Conservation (phyloP, 345 rosid genomes). For the Aquilaria malaccensis region DNA sequence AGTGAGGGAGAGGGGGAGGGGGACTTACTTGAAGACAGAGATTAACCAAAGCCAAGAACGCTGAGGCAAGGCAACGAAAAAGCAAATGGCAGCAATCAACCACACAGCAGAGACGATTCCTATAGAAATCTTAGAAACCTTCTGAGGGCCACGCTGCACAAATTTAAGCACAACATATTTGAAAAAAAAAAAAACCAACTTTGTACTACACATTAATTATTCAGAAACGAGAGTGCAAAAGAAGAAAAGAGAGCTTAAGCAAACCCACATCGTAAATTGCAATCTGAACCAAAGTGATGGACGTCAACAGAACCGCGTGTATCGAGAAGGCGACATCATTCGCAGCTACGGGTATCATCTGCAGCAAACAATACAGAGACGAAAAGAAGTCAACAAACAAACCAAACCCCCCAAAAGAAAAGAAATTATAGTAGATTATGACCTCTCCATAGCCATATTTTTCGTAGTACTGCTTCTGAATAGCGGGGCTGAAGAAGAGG, state of each 20-base stretch:
- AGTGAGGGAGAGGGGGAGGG: background rate
- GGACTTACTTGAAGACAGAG: slow-evolving; percentile 66
- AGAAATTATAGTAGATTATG: background rate
- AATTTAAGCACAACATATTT: slow-evolving; percentile 8
- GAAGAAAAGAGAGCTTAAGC: background rate
- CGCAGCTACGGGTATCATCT: slow-evolving; percentile 96
- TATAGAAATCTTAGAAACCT: slow-evolving; percentile 54
- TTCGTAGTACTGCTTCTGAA: slow-evolving; percentile 70
- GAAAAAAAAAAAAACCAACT: background rate
- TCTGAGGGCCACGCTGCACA: slow-evolving; percentile 76
- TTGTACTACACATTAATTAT: background rate
- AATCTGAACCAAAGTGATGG: slow-evolving; percentile 60
- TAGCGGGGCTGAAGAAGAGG: slow-evolving; percentile 76
- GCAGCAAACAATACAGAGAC: slow-evolving; percentile 12
- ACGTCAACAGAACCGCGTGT: slow-evolving; percentile 83
- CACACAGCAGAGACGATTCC: slow-evolving; percentile 49
- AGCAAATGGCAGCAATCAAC: slow-evolving; percentile 55
- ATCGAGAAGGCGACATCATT: slow-evolving; percentile 91
- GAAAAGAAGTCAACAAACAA: slow-evolving; percentile 3
- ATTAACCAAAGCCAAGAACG: slow-evolving; percentile 91
- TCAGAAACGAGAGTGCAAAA: background rate
- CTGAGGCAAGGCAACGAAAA: slow-evolving; percentile 65
- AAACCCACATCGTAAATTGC: slow-evolving; percentile 62
- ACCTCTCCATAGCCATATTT: slow-evolving; percentile 56
- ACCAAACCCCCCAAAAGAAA: background rate